Conservation (phyloP, 2,329 filamentous ascomycete species). For the Calonectria pseudoturangicola region DNA sequence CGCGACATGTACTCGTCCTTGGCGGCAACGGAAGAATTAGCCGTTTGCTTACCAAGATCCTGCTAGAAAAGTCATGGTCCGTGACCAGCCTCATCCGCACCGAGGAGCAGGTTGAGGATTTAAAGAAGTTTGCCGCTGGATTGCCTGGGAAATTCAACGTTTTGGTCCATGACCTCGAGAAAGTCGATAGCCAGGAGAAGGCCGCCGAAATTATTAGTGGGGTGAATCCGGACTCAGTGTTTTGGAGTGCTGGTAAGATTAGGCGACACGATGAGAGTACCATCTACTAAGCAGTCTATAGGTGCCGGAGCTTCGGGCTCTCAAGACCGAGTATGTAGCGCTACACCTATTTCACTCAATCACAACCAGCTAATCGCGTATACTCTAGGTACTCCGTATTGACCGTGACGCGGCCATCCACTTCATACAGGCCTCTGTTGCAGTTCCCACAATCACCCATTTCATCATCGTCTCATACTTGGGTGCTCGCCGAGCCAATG, state of each 20-base stretch:
- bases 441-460: conserved; percentile 64
- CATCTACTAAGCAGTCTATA: conserved; percentile 35
- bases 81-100: conserved; percentile 85
- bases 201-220: conserved; percentile 70
- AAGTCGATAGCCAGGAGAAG: conserved; percentile 77
- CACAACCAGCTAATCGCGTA: conserved; percentile 31
- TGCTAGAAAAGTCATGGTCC: conserved; percentile 81
- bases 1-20: conserved; percentile 76
- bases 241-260: conserved; percentile 73
- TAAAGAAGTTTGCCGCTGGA: conserved; percentile 74
- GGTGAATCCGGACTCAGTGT: conserved; percentile 76
- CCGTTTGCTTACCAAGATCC: conserved; percentile 80
- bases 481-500: conserved; percentile 66
- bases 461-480: conserved; percentile 78
- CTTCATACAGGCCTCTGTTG: conserved; percentile 51
- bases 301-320: conserved; percentile 59
- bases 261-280: background rate
- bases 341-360: background rate
- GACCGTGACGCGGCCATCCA: conserved; percentile 53
- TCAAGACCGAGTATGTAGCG: conserved; percentile 60
- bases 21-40: conserved; percentile 86
- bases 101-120: conserved; percentile 75
- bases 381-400: conserved; percentile 49
- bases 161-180: conserved; percentile 79
- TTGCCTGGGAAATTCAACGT: conserved; percentile 77